A percentile compares a stretch with the other conserved stretches of the same genome.
Evolutionary conservation across 176 grass and related monocot species (phyloP).

Genomic region (Areca catechu): DNA sequence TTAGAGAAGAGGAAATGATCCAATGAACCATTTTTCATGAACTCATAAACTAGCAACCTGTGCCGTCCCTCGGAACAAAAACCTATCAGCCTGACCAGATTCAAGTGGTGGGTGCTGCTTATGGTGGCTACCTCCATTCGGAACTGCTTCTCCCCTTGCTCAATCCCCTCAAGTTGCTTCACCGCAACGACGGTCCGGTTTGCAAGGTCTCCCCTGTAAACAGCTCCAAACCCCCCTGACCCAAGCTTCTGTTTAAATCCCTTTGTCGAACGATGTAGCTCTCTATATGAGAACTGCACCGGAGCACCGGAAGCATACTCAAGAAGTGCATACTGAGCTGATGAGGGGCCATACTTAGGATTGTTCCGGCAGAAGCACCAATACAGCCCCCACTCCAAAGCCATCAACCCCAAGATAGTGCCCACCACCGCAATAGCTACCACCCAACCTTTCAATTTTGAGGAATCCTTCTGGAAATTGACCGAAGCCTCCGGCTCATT

Average conservation of each 20-base stretch:
- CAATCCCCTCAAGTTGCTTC: constrained; percentile 94
- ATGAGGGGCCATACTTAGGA: constrained; percentile 57
- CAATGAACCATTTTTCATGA: constrained; percentile 95
- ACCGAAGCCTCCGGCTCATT: constrained; percentile 4
- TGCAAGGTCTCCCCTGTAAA: constrained; percentile 73
- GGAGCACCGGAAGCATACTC: constrained; percentile 96
- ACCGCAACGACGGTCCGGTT: constrained; percentile 72
- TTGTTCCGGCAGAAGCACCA: constrained; percentile 74
- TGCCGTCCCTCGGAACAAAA: constrained; percentile 98
- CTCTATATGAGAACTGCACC: constrained; percentile 76
- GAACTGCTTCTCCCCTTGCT: constrained; percentile 99
- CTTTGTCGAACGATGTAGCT: constrained; percentile 63
- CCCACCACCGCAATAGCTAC: constrained; percentile 35
- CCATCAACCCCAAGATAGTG: constrained; percentile 39
- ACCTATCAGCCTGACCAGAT: constrained; percentile 81
- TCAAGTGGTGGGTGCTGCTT: constrained; percentile 97
- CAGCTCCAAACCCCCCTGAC: constrained; percentile 70
- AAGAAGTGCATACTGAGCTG: constrained; percentile 85
- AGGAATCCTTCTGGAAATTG: background rate
- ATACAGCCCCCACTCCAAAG: constrained; percentile 63
- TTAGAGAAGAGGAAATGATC: constrained; percentile 68
- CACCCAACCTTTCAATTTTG: constrained; percentile 54
- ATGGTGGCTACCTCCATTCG: constrained; percentile 98
- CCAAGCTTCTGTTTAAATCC: constrained; percentile 91
- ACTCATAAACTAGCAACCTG: constrained; percentile 84